Conservation (phyloP, 495 filamentous ascomycete species). For the Trichoderma reesei region DNA sequence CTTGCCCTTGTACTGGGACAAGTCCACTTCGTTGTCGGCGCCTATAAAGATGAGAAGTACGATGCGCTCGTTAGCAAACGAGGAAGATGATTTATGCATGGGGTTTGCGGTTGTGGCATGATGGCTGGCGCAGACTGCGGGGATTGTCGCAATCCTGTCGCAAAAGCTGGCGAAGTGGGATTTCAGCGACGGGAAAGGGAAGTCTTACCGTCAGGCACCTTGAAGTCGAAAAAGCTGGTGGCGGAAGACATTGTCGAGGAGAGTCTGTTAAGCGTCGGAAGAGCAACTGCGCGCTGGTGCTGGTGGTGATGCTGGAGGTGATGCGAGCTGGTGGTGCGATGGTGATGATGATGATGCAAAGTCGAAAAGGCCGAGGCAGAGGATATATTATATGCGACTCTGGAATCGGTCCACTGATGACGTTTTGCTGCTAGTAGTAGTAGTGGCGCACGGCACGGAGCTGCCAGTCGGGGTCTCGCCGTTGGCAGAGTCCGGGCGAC, state of each 20-base stretch:
- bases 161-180: conserved; percentile 9
- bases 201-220: conserved; percentile 65
- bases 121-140: too few species aligned
- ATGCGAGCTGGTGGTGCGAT: too few species aligned
- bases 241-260: conserved; percentile 69
- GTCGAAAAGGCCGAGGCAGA: neutral
- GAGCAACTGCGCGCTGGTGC: neutral
- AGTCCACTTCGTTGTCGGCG: conserved; percentile 59
- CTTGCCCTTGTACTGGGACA: conserved; percentile 68
- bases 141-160: neutral
- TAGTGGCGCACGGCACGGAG: neutral
- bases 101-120: neutral
- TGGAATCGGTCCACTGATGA: neutral
- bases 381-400: neutral
- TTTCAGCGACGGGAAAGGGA: neutral
- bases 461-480: neutral
- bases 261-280: conserved; percentile 2
- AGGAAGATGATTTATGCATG: neutral
- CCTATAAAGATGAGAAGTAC: conserved; percentile 38
- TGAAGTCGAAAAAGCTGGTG: conserved; percentile 86
- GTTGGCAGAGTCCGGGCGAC: neutral
- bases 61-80: neutral
- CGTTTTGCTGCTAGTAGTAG: neutral
- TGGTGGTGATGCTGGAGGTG: neutral
- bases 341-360: neutral